Conservation (phyloP, 352 stramenopile genomes). For the Phytophthora agathidicida region DNA sequence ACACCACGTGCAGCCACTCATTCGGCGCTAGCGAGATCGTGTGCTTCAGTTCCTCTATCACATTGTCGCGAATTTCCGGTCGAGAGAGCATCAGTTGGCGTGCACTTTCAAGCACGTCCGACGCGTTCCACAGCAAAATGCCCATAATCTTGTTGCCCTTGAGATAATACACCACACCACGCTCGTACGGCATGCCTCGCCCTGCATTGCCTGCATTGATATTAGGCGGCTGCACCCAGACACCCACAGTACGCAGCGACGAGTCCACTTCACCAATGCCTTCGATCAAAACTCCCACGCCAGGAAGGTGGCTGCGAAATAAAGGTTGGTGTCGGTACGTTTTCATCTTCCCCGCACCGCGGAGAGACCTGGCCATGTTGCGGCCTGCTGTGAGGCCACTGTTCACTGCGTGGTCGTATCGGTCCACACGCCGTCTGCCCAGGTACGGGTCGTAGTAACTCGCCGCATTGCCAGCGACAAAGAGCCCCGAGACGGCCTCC, state of each 20-base stretch:
- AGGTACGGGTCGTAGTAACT: constrained; percentile 92
- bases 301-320: constrained; percentile 81
- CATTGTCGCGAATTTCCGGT: constrained; percentile 74
- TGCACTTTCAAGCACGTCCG: constrained; percentile 85
- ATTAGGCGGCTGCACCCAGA: constrained; percentile 78
- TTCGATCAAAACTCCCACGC: constrained; percentile 81
- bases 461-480: constrained; percentile 89
- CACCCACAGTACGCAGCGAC: constrained; percentile 71
- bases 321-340: constrained; percentile 90
- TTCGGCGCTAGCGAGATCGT: constrained; percentile 87
- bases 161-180: constrained; percentile 92
- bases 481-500: constrained; percentile 89
- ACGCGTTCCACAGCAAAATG: constrained; percentile 91
- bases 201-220: constrained; percentile 3
- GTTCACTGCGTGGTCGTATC: constrained; percentile 94
- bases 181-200: constrained; percentile 53
- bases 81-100: constrained; percentile 82
- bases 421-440: constrained; percentile 86
- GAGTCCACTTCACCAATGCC: constrained; percentile 88
- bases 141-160: constrained; percentile 91
- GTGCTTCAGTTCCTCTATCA: constrained; percentile 77
- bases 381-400: constrained; percentile 86
- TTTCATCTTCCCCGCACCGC: constrained; percentile 63
- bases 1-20: constrained; percentile 86
- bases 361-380: constrained; percentile 84